Base-by-base conservation (phyloP, 2,329 filamentous ascomycete species). In the Aspergillus sp. region DNA sequence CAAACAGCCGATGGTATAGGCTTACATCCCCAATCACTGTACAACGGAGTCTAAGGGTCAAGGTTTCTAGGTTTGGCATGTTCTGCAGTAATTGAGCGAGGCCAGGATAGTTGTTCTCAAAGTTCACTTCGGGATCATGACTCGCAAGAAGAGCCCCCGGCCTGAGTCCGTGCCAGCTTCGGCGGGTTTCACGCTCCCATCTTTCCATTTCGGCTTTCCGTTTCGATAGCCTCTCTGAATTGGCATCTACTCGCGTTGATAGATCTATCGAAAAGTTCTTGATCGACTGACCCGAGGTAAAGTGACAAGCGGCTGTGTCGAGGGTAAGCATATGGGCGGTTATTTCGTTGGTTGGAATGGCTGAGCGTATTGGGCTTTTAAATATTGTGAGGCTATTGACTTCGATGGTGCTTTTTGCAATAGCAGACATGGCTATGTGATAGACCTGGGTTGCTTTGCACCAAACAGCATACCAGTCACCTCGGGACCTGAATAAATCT, bases 1-100 rank as follows among this genome's bases (percentile, higher is more conserved):
- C 39, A 36, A 57, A 57, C 8, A 57, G 54, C n/a, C 15, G 54
- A 27, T 51, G 19, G 32, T 49, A 57, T 13, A 13, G 30, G 30
- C 30, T 30, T 7, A 51, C 17, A 51, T 50, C 25, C 32, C 54
- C 54, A 17, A 23, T 27, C 3, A 50, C 44, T 2, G 44, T 57
- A 13, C 44, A 30, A 51, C 49, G 49, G 2, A 57, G 30, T 8
- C 41, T 47, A 5, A 57, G 54, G 39, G 39, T 30, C 6, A 57
- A 25, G 2, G 54, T 30, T n/a, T 27, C 41, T 7, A 57, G 19
- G 27, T 57, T 57, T 5, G 54, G 47, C 30, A 36, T 57, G 6
- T 21, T 38, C 27, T 50, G 25, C 21, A 57, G 23, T 3, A 57
- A 17, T 23, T 13, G 32, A 6, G 47, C 32, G 13, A 50, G 6